Percentiles rank a stretch among this genome's conserved stretches.
Evolutionary conservation across 1,284 basidiomycete species (phyloP).

Genomic region (Irpex lacteus): DNA sequence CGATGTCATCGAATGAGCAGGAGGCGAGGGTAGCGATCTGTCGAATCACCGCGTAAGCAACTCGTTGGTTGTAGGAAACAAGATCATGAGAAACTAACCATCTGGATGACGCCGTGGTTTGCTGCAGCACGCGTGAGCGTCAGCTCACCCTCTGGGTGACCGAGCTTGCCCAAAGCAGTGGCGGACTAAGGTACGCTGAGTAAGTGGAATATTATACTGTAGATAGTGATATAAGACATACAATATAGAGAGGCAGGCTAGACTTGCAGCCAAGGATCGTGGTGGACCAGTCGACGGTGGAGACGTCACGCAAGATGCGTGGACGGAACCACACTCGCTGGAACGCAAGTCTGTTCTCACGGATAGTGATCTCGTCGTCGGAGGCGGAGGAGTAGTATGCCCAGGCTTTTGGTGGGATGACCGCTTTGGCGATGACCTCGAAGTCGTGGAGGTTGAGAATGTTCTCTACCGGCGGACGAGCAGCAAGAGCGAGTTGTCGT

Average conservation of each 20-base stretch:
- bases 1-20: slow-evolving; percentile 87
- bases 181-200: slow-evolving; percentile 47
- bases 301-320: slow-evolving; percentile 65
- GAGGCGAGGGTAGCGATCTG: slow-evolving; percentile 88
- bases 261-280: slow-evolving; percentile 56
- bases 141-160: slow-evolving; percentile 91
- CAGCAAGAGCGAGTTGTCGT: slow-evolving; percentile 35
- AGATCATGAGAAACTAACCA: slow-evolving; percentile 48
- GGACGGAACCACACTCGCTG: slow-evolving; percentile 71
- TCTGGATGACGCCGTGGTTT: slow-evolving; percentile 81
- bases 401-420: slow-evolving; percentile 50
- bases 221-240: slow-evolving; percentile 13
- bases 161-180: slow-evolving; percentile 87
- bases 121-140: slow-evolving; percentile 84
- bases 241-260: slow-evolving; percentile 61
- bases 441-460: slow-evolving; percentile 74
- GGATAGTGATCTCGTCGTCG: slow-evolving; percentile 65
- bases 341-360: slow-evolving; percentile 69
- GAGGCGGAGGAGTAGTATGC: slow-evolving; percentile 66
- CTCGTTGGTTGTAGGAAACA: not conserved
- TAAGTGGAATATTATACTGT: not conserved
- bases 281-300: slow-evolving; percentile 58
- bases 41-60: not conserved
- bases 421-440: slow-evolving; percentile 53
- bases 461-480: slow-evolving; percentile 53